These are phyloP conservation scores for Chytriomyces sp. DNA, from an alignment of 192 early-diverging fungal species.

Conservation along the genomic window DNA sequence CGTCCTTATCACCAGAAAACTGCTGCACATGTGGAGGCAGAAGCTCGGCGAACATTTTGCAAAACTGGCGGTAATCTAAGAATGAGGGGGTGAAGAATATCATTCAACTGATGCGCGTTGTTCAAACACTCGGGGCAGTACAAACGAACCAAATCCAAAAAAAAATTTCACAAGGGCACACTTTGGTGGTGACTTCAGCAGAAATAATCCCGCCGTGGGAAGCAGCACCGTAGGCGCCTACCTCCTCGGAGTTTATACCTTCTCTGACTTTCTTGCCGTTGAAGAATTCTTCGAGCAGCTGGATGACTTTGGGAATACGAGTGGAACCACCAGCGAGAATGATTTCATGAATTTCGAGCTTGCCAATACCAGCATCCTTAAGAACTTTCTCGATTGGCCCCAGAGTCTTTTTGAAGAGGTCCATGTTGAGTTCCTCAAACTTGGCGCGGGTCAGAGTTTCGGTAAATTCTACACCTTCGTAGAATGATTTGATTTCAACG, in stretches of 20 bases:
- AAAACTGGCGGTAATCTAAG: slow-evolving; percentile 73
- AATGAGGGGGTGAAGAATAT: no score
- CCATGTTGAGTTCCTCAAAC: slow-evolving; percentile 21
- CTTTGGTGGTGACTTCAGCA: slow-evolving; percentile 47
- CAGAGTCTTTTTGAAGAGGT: slow-evolving; percentile 87
- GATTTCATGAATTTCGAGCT: slow-evolving; percentile 80
- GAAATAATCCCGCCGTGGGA: slow-evolving; percentile 83
- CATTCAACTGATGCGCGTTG: no score
- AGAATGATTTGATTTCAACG: slow-evolving; percentile 83
- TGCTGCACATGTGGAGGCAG: slow-evolving; percentile 95
- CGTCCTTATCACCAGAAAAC: slow-evolving; percentile 94
- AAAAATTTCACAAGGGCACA: no score
- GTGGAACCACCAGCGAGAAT: slow-evolving; percentile 90
- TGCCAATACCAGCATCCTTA: slow-evolving; percentile 84
- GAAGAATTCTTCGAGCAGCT: slow-evolving; percentile 83
- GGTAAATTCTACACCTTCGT: slow-evolving; percentile 91
- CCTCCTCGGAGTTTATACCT: slow-evolving; percentile 94
- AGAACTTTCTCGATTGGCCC: slow-evolving; percentile 92
- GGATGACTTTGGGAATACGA: slow-evolving; percentile 89
- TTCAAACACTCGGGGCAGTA: no score
- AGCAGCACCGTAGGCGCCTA: slow-evolving; percentile 88
- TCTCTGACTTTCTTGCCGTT: slow-evolving; percentile 70
- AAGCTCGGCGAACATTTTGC: slow-evolving; percentile 78
- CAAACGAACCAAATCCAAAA: no score
- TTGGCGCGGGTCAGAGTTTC: slow-evolving; percentile 55